Evolutionary conservation across 2,329 filamentous ascomycete species (phyloP), one percentile per base, ranked within the genome.

Genomic region (Aspergillus fructus): DNA sequence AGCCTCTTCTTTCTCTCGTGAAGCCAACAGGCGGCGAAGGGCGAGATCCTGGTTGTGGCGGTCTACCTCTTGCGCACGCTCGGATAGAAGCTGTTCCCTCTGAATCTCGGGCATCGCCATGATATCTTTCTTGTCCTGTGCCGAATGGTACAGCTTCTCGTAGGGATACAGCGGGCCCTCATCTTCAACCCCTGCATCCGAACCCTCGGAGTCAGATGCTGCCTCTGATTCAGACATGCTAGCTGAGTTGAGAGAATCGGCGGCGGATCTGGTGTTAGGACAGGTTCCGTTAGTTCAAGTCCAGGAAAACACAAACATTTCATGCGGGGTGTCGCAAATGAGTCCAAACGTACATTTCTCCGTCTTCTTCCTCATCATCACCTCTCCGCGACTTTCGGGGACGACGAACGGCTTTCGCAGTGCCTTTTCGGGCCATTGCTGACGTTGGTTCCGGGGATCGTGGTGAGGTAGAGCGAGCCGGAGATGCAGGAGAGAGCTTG

Each of bases 161-260:
- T 96, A 84, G 0, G 93, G 92, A 70, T 96, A 86, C 68, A 73
- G 89, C 79, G 68, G 88, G 5, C 76, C 74, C 52, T 78, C 74
- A 41, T 77, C 75, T 23, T 69, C 76, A 54, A 76, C 76, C 24
- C 66, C 70, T 27, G 68, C 67, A 51, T 83, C 77, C 54, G 81
- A 76, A 56, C 81, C 78, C 63, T 90, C 87, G 23, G 83, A 85
- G 62, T 90, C 89, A n/a, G 90, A 91, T 62, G 90, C 89, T 21
- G 89, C 90, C 63, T 91, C 89, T 46, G 89, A 94, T 73, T 94
- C 90, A 59, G 93, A 91, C 91, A 96, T 96, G 21, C 90, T 89
- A 21, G 88, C 92, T 11, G 92, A 96, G 68, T 88, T 84, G 52
- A 89, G 84, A 5, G 91, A 96, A 49, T 70, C 86, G 13, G 81